A percentile compares a stretch with the other conserved stretches of the same genome.
Evolutionary conservation across 2,329 filamentous ascomycete genomes (phyloP).

Genomic region (Neophaeococcomyces aloes): DNA sequence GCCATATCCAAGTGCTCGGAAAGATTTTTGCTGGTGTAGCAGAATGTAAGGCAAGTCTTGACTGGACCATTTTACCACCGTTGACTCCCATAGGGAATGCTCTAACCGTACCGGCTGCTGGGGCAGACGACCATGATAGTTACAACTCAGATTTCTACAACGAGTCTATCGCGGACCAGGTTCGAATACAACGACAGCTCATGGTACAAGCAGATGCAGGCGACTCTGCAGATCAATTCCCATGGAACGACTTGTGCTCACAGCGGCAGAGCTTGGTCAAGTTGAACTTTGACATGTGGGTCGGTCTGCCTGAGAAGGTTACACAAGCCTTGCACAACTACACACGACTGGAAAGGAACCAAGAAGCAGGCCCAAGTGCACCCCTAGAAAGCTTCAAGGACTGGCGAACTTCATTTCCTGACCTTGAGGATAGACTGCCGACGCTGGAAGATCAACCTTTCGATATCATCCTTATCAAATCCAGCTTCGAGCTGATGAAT

Average conservation of each 20-base stretch:
- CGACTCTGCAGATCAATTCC: neutral
- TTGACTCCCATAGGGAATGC: conserved; percentile 7
- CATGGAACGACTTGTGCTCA: neutral
- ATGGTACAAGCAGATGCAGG: neutral
- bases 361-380: conserved; percentile 27
- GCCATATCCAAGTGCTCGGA: conserved; percentile 54
- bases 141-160: conserved; percentile 1
- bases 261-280: conserved; percentile 19
- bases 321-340: conserved; percentile 36
- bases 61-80: neutral
- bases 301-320: conserved; percentile 29
- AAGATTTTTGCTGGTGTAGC: conserved; percentile 44
- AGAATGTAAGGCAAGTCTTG: conserved; percentile 34
- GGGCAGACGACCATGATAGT: neutral
- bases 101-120: conserved; percentile 5
- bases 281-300: conserved; percentile 38
- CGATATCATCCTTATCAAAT: conserved; percentile 36
- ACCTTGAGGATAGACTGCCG: conserved; percentile 28
- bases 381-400: conserved; percentile 30
- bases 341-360: conserved; percentile 32
- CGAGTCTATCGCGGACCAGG: conserved; percentile 6
- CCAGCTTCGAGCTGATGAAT: conserved; percentile 33
- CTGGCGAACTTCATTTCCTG: conserved; percentile 34
- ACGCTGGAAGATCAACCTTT: conserved; percentile 28
- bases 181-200: conserved; percentile 5